These are phyloP conservation scores for Kwoniella bestiolae DNA, from an alignment of 768 basidiomycete genomes.

Conservation along the genomic window DNA sequence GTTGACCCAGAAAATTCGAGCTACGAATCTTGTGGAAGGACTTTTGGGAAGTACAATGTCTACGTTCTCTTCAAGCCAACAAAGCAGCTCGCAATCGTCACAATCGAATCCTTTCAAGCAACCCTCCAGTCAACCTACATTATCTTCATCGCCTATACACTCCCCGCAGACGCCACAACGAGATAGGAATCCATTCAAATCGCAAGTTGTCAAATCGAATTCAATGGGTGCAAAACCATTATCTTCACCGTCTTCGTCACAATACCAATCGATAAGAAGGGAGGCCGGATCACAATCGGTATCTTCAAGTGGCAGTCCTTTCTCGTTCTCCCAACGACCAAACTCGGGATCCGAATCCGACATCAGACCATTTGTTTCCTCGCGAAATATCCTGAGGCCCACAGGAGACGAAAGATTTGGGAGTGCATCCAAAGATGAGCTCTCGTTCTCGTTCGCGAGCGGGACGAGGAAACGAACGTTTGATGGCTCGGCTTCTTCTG, in stretches of 20 bases:
- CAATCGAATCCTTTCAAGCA: background rate
- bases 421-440: background rate
- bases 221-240: constrained; percentile 10
- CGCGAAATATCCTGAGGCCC: too few species aligned
- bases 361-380: too few species aligned
- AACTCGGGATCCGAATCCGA: background rate
- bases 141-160: constrained; percentile 2
- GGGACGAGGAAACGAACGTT: constrained; percentile 14
- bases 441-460: background rate
- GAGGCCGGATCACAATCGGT: background rate
- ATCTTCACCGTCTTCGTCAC: background rate
- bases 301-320: background rate
- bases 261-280: background rate
- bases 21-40: constrained; percentile 12
- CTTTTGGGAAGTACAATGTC: constrained; percentile 12
- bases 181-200: background rate
- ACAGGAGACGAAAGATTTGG: background rate
- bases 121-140: background rate
- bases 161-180: background rate
- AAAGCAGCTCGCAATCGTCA: background rate
- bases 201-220: background rate
- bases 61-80: background rate
- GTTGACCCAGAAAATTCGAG: constrained; percentile 5
- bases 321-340: background rate
- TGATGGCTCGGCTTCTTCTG: background rate